These are phyloP conservation scores for Leucocoprinus gongylophorus DNA, from an alignment of 1,284 basidiomycete genomes.

Conservation along the genomic window DNA sequence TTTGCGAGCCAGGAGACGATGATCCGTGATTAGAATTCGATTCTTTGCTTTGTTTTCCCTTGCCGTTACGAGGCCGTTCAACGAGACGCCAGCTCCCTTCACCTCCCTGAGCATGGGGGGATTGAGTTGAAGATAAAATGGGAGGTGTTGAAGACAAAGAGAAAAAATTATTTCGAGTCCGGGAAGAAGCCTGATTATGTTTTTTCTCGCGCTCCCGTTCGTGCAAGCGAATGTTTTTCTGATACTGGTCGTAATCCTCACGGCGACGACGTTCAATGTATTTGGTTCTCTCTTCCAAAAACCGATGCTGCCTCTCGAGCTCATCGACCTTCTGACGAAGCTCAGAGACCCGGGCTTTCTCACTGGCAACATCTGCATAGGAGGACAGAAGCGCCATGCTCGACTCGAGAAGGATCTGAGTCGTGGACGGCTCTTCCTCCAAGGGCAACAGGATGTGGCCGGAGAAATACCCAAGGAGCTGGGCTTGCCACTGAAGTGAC, in stretches of 20 bases:
- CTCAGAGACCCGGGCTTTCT: slow-evolving; percentile 23
- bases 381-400: slow-evolving; percentile 41
- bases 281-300: slow-evolving; percentile 5
- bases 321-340: slow-evolving; percentile 29
- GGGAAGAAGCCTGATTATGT: background rate
- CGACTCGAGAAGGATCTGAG: slow-evolving; percentile 36
- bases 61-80: background rate
- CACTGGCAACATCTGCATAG: slow-evolving; percentile 33
- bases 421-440: slow-evolving; percentile 18
- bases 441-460: slow-evolving; percentile 45
- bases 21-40: background rate
- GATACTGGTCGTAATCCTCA: slow-evolving; percentile 6
- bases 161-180: background rate
- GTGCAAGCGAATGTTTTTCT: background rate
- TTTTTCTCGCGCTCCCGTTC: background rate
- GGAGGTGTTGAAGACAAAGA: background rate
- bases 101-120: background rate
- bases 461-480: slow-evolving; percentile 52
- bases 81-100: slow-evolving; percentile 7
- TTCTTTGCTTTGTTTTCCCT: slow-evolving; percentile 1
- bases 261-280: slow-evolving; percentile 5
- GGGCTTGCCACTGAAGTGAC: slow-evolving; percentile 54
- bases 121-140: background rate
- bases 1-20: background rate
- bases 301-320: slow-evolving; percentile 20